phyloP scores from a whole-genome alignment of 2,329 filamentous ascomycete species.

The Cladophialophora bantiana region DNA sequence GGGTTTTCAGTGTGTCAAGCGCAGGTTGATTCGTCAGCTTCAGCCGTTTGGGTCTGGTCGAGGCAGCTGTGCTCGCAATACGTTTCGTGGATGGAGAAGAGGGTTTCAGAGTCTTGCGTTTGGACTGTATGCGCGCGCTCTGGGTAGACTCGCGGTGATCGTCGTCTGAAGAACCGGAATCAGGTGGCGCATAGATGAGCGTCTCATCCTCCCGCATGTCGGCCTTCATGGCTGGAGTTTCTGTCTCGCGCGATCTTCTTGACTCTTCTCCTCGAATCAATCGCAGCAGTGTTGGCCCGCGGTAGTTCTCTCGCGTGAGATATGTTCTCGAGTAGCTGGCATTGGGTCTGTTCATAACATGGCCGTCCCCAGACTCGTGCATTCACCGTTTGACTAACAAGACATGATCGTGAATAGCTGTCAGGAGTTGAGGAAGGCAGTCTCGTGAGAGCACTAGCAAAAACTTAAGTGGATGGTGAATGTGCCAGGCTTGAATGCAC shows the following conservation, averaged over 20 bases:
- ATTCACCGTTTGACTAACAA: neutral
- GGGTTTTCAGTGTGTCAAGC: conserved; percentile 6
- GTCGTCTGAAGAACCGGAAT: conserved; percentile 28
- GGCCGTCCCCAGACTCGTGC: neutral
- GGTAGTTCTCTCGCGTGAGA: conserved; percentile 27
- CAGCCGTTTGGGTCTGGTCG: conserved; percentile 30
- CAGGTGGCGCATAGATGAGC: conserved; percentile 29
- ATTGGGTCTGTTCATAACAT: conserved; percentile 26
- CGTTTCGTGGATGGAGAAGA: conserved; percentile 25
- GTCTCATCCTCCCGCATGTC: conserved; percentile 23
- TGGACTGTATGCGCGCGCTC: neutral
- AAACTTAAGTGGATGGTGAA: neutral
- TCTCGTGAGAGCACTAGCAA: neutral
- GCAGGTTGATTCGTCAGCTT: conserved; percentile 24
- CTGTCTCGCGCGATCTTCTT: neutral
- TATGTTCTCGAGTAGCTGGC: conserved; percentile 35
- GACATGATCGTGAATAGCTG: neutral
- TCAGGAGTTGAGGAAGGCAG: neutral
- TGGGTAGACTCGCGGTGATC: conserved; percentile 44
- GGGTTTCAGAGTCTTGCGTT: neutral
- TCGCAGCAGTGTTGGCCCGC: conserved; percentile 25
- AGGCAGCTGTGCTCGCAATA: conserved; percentile 22
- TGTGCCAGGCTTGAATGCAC: neutral
- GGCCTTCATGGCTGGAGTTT: conserved; percentile 9
- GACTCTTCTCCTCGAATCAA: conserved; percentile 21